These are phyloP conservation scores for Leishmania mexicana DNA, from an alignment of 208 protist species.

Conservation along the genomic window DNA sequence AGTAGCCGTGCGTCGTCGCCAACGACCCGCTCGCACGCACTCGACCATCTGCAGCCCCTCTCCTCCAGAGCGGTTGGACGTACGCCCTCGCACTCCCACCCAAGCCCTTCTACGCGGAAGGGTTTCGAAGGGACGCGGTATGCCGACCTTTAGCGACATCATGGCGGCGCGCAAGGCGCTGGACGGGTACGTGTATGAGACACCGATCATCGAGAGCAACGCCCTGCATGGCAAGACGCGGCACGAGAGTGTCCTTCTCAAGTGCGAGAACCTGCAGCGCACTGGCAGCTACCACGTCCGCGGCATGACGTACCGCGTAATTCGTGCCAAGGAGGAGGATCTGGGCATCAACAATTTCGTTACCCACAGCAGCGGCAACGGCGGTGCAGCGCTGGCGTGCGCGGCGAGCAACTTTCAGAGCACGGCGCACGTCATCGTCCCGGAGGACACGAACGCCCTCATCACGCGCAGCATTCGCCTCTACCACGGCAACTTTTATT, in stretches of 20 bases:
- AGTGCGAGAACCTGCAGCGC: conserved; percentile 85
- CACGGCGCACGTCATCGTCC: conserved; percentile 90
- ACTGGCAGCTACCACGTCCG: conserved; percentile 76
- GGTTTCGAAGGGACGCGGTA: background rate
- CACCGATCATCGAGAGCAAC: conserved; percentile 66
- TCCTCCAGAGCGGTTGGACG: background rate
- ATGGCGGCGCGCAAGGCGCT: conserved; percentile 71
- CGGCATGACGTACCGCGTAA: conserved; percentile 73
- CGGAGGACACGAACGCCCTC: conserved; percentile 66
- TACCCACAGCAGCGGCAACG: conserved; percentile 92
- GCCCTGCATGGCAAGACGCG: conserved; percentile 46
- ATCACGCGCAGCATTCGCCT: conserved; percentile 76
- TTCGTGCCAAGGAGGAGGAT: conserved; percentile 70
- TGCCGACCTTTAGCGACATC: conserved; percentile 53
- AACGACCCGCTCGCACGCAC: background rate
- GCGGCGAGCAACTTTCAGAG: conserved; percentile 76
- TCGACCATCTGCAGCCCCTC: background rate
- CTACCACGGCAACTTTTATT: conserved; percentile 58
- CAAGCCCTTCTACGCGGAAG: background rate
- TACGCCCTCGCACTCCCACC: background rate
- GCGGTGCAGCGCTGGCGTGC: conserved; percentile 91
- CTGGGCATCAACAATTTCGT: conserved; percentile 79
- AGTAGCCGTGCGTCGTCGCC: background rate
- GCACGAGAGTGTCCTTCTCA: conserved; percentile 65
- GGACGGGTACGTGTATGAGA: conserved; percentile 70